Evolutionary conservation across 768 basidiomycete genomes (phyloP).

Genomic region (Podaxis carcinomalis): DNA sequence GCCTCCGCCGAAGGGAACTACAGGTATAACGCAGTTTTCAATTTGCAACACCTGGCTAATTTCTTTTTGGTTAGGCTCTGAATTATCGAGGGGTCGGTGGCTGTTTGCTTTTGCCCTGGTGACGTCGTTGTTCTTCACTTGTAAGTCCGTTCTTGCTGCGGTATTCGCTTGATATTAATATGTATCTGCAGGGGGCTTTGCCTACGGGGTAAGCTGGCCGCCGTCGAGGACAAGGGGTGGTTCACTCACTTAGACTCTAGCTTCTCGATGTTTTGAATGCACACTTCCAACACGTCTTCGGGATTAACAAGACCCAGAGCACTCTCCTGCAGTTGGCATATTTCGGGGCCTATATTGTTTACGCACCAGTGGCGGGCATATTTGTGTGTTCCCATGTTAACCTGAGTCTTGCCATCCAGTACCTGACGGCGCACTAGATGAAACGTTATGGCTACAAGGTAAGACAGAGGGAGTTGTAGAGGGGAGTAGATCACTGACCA

Average conservation of each 20-base stretch:
- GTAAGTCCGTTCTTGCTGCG: slow-evolving; percentile 27
- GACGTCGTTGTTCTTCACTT: slow-evolving; percentile 74
- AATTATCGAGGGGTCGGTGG: slow-evolving; percentile 43
- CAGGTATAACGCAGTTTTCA: slow-evolving; percentile 25
- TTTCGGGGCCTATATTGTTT: slow-evolving; percentile 65
- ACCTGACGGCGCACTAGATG: slow-evolving; percentile 36
- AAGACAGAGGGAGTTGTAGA: neutral
- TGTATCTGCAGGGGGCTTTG: slow-evolving; percentile 52
- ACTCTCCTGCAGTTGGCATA: slow-evolving; percentile 74
- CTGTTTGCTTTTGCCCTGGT: slow-evolving; percentile 62
- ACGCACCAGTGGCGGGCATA: slow-evolving; percentile 51
- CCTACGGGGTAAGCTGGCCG: slow-evolving; percentile 48
- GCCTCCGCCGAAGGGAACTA: slow-evolving; percentile 36
- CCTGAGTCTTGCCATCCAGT: neutral
- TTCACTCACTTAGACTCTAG: slow-evolving; percentile 24
- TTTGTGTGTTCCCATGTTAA: slow-evolving; percentile 38
- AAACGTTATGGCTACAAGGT: slow-evolving; percentile 64
- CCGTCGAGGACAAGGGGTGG: neutral
- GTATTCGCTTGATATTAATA: neutral
- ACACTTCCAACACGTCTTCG: slow-evolving; percentile 70
- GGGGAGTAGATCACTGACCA: neutral
- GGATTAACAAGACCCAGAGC: slow-evolving; percentile 65
- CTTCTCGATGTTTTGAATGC: slow-evolving; percentile 66
- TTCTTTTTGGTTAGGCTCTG: slow-evolving; percentile 26
- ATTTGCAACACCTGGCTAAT: neutral